phyloP scores from a whole-genome alignment of 257 asterid species.

The Buddleja alternifolia region DNA sequence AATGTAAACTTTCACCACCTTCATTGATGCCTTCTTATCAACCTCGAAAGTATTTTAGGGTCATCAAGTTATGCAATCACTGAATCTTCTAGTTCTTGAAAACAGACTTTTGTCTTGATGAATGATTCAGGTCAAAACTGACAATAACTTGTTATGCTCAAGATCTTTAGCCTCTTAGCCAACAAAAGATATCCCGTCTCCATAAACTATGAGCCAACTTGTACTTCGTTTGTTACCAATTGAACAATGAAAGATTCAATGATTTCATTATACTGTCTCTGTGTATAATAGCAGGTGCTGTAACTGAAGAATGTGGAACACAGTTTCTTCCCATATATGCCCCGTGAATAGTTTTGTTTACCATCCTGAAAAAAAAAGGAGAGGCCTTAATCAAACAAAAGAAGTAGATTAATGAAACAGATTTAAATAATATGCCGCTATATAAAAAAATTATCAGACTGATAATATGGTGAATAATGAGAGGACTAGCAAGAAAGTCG shows the following conservation, averaged over 20 bases:
- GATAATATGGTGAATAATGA: too few relatives aligned
- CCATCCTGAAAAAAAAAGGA: constrained; percentile 25
- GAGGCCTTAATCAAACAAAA: constrained; percentile 19
- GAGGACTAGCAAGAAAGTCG: too few relatives aligned
- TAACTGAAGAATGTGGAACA: not conserved
- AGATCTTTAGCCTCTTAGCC: not conserved
- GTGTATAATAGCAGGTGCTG: constrained; percentile 4
- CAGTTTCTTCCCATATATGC: not conserved
- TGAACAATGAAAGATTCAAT: not conserved
- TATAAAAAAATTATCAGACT: too few relatives aligned
- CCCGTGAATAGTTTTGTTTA: constrained; percentile 13
- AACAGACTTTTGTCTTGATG: not conserved
- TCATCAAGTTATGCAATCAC: constrained; percentile 9
- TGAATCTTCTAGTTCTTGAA: constrained; percentile 11
- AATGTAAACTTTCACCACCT: not conserved
- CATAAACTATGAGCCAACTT: not conserved
- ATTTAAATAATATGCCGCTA: not conserved
- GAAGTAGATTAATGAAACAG: constrained; percentile 5
- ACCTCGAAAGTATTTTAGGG: not conserved
- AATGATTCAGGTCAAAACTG: not conserved
- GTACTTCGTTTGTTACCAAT: constrained; percentile 6
- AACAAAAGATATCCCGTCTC: not conserved
- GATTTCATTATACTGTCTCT: constrained; percentile 5
- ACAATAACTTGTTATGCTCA: not conserved
- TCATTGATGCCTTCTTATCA: not conserved